Evolutionary conservation across 2,329 filamentous ascomycete genomes (phyloP), one percentile per base, ranked within the genome.

Genomic region (Fusarium sp.): DNA sequence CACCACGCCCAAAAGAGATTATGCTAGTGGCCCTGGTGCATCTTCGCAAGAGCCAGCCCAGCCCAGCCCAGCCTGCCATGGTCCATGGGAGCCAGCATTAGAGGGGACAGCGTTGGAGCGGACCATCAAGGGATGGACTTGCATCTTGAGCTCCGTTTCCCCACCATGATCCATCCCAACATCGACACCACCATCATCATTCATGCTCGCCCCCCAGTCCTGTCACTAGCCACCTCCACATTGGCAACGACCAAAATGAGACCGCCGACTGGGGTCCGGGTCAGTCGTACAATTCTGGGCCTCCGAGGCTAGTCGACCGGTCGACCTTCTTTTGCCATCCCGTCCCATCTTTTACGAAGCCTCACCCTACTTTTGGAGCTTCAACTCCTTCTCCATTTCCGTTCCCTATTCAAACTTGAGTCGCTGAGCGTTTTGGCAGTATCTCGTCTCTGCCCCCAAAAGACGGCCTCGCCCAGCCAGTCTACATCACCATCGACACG

Each of bases 141-240:
- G 50, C 72, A 74, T 75, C 72, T 75, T 63, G 61, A 74, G 63
- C 76, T 78, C 68, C 76, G 68, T 70, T 75, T 75, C 76, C 66
- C 77, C 77, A 78, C 77, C 60, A 66, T 68, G 72, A 63, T 75
- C 72, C 66, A 73, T 74, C 72, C 66, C 71, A 76, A 73, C 74
- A 77, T 79, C 77, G 76, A 79, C 77, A 79, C 77, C 77, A 79
- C 75, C 75, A 75, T 76, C 75, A 76, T 77, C 76, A 73, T 75
- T 78, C 74, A 77, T 78, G 76, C 71, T 66, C 67, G 62, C 61
- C 74, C 77, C 77, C 77, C 67, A 66, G 77, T 76, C 76, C 74
- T 76, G 70, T 77, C 77, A 79, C 77, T 79, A 78, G 77, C 77
- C 77, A 79, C 77, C 77, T 79, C 77, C 77, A 79, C 77, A 79